phyloP scores from a whole-genome alignment of 2,329 filamentous ascomycete genomes.

The Claviceps spartinae region DNA sequence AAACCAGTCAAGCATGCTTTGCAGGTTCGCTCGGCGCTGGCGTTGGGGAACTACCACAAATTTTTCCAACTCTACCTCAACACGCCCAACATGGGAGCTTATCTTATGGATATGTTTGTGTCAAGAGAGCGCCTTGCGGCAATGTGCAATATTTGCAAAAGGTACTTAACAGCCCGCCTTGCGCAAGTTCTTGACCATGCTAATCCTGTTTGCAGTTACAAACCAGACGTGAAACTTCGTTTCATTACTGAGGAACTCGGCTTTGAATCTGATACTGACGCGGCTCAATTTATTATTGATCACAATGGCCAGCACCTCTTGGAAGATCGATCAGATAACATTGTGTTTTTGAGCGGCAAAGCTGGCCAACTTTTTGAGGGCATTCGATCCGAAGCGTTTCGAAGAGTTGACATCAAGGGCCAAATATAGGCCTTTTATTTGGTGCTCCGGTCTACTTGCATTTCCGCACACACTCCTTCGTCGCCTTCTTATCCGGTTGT shows the following conservation, averaged over 20 bases:
- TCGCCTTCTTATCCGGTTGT: not conserved
- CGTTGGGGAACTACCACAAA: slow-evolving; percentile 89
- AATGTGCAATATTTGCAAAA: slow-evolving; percentile 83
- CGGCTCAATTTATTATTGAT: slow-evolving; percentile 79
- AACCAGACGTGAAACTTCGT: slow-evolving; percentile 74
- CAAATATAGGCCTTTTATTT: slow-evolving; percentile 53
- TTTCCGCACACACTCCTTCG: not conserved
- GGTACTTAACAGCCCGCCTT: slow-evolving; percentile 36
- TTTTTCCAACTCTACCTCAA: slow-evolving; percentile 95
- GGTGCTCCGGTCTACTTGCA: not conserved
- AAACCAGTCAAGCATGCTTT: slow-evolving; percentile 78
- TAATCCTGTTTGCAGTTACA: slow-evolving; percentile 52
- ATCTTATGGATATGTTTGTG: slow-evolving; percentile 99
- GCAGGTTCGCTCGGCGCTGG: slow-evolving; percentile 78
- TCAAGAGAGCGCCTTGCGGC: slow-evolving; percentile 83
- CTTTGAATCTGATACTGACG: slow-evolving; percentile 85
- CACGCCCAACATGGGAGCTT: slow-evolving; percentile 92
- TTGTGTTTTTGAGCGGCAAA: slow-evolving; percentile 62
- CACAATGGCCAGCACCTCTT: slow-evolving; percentile 63
- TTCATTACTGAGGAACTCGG: slow-evolving; percentile 93
- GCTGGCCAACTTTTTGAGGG: slow-evolving; percentile 60
- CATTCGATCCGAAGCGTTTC: slow-evolving; percentile 61
- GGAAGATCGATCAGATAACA: slow-evolving; percentile 60
- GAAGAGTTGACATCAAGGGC: slow-evolving; percentile 89
- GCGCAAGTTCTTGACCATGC: not conserved